A percentile compares a stretch with the other conserved stretches of the same genome.
phyloP scores from a whole-genome alignment of 1,284 basidiomycete species.

The Fomes fomentarius region DNA sequence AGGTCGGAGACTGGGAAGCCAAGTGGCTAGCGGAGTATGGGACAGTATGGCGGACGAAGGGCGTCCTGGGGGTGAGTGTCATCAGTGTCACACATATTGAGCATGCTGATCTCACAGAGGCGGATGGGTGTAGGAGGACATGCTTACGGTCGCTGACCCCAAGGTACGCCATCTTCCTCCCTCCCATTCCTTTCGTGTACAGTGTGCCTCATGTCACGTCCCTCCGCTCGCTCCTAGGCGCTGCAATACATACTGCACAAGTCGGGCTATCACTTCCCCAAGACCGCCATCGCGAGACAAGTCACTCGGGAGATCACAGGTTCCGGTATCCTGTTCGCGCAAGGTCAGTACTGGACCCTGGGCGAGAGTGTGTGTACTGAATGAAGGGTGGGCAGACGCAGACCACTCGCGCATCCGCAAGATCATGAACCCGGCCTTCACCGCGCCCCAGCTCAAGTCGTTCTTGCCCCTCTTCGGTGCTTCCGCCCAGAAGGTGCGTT shows the following conservation, averaged over 20 bases:
- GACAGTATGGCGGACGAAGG: conserved; percentile 30
- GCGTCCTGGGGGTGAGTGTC: conserved; percentile 32
- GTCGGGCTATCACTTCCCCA: conserved; percentile 40
- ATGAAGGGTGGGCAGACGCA: conserved; percentile 32
- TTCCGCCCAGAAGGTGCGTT: conserved; percentile 44
- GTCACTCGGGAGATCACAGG: conserved; percentile 33
- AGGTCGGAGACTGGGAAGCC: conserved; percentile 37
- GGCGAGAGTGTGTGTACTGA: too few species aligned
- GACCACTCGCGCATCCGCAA: conserved; percentile 45
- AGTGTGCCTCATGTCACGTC: too few species aligned
- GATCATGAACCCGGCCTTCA: conserved; percentile 47
- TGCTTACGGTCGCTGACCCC: conserved; percentile 36
- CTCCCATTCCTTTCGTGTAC: too few species aligned
- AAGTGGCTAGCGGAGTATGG: conserved; percentile 37
- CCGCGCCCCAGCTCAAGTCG: conserved; percentile 45
- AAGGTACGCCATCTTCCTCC: conserved; percentile 33
- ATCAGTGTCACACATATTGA: not conserved
- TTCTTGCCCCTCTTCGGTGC: conserved; percentile 52
- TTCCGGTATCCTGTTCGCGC: conserved; percentile 35
- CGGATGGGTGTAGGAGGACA: conserved; percentile 26
- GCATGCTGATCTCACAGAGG: not conserved
- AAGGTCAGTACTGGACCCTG: conserved; percentile 40
- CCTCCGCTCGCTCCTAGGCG: conserved; percentile 28
- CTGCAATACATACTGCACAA: conserved; percentile 42
- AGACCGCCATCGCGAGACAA: conserved; percentile 30